Evolutionary conservation across 75 land plant species (phyloP), one percentile per base, ranked within the genome.

Genomic region (Cupressus sempervirens): DNA sequence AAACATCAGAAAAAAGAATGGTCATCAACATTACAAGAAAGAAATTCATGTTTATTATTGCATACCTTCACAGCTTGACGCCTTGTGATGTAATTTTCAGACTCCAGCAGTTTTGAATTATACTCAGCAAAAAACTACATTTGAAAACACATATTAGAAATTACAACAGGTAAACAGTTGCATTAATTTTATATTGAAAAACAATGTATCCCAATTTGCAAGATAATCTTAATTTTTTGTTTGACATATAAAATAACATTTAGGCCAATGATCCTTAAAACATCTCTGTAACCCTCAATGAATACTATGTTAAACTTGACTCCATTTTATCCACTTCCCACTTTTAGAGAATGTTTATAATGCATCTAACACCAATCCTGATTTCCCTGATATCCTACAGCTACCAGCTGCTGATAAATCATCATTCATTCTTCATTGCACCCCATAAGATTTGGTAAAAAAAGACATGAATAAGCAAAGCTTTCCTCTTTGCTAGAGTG

Each of bases 51-150:
- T 29, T 84, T 56, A 13, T 84, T 56, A 13, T 30, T 40, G 5
- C 43, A 29, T 89, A 96, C 98, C 92, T 98, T 96, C 70, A 98
- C 91, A 84, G 95, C 95, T 87, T 95, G 99, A 58, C 99, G 88
- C 88, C 95, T 93, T 13, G 99, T 98, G 50, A 96, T 93, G 86
- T 98, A 98, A 85, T 93, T 95, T 32, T 93, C 87, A 79, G 97
- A 96, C 83, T 93, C 93, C 87, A 98, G 86, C 75, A 98, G 87
- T 92, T 91, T 94, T 45, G 91, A 86, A 80, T 98, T 98, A 80
- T 93, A 98, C 70, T 98, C 97, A 48, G 89, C 91, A 90, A 98
- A 98, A 92, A 98, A 98, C 98, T 96, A 81, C 45, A 82, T 9
- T 45, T 68, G 14, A 65, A 41, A 18, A 74, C 16, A 82, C 29